A percentile compares a stretch with the other conserved stretches of the same genome.
phyloP scores from a whole-genome alignment of 2,329 filamentous ascomycete genomes.

The Fusarium albidum region DNA sequence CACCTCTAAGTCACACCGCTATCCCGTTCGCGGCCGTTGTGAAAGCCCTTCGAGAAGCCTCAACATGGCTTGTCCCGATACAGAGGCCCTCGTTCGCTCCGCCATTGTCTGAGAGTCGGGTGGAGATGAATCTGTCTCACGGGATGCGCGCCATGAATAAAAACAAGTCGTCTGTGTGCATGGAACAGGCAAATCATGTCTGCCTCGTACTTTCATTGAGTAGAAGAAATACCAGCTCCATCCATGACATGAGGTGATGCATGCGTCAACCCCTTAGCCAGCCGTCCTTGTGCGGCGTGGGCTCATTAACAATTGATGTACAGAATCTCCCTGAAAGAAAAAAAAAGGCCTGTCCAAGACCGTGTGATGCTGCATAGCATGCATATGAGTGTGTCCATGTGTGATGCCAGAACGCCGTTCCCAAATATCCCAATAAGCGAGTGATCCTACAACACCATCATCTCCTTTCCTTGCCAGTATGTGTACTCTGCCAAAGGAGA shows the following conservation, averaged over 20 bases:
- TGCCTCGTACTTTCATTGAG: constrained; percentile 29
- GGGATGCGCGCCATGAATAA: not conserved
- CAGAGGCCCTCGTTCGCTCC: not conserved
- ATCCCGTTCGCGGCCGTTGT: not conserved
- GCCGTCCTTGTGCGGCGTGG: constrained; percentile 27
- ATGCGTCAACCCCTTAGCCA: constrained; percentile 14
- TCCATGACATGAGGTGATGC: constrained; percentile 12
- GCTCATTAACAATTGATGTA: constrained; percentile 38
- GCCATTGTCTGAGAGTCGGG: not conserved
- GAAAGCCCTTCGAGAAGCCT: constrained; percentile 8
- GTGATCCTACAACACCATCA: constrained; percentile 31
- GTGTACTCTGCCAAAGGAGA: constrained; percentile 11
- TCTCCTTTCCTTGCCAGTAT: constrained; percentile 31
- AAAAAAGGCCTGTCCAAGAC: constrained; percentile 36
- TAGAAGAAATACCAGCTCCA: constrained; percentile 18
- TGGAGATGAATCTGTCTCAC: constrained; percentile 4
- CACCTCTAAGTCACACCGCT: constrained; percentile 19
- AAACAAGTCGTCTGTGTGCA: not conserved
- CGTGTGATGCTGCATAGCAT: constrained; percentile 32
- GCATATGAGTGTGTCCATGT: constrained; percentile 24
- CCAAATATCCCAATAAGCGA: constrained; percentile 30
- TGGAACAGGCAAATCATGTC: constrained; percentile 27
- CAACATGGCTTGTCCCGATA: not conserved
- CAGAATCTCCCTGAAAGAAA: constrained; percentile 25
- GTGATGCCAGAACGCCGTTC: constrained; percentile 32